These are phyloP conservation scores for Halophytophthora polymorphica DNA, from an alignment of 352 stramenopile genomes.

Conservation along the genomic window DNA sequence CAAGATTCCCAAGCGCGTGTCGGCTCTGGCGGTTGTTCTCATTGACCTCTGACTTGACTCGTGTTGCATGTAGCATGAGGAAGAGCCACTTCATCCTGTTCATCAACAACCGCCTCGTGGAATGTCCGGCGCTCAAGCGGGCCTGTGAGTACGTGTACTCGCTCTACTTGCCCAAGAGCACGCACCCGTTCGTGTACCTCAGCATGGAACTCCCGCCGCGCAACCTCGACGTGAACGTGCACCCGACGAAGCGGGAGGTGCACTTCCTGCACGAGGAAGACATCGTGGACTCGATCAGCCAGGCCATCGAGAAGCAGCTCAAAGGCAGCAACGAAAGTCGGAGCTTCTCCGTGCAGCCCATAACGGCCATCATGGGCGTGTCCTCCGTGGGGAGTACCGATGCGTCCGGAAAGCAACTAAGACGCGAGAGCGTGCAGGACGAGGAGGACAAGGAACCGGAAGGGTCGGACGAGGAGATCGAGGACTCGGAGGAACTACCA, in stretches of 20 bases:
- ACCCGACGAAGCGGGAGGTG: conserved; percentile 98
- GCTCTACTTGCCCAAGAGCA: conserved; percentile 91
- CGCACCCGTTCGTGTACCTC: conserved; percentile 98
- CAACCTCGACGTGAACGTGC: conserved; percentile 99
- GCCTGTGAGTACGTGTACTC: conserved; percentile 94
- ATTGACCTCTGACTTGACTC: neutral
- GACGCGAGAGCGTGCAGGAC: conserved; percentile 28
- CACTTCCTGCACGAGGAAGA: conserved; percentile 95
- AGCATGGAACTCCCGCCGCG: conserved; percentile 90
- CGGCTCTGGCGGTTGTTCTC: no score
- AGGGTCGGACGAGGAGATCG: conserved; percentile 20
- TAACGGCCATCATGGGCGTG: conserved; percentile 56
- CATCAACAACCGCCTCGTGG: conserved; percentile 97
- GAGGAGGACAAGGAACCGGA: conserved; percentile 32
- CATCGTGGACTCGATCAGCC: conserved; percentile 81
- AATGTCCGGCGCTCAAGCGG: conserved; percentile 89
- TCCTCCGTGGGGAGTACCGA: conserved; percentile 16
- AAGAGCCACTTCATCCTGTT: conserved; percentile 93
- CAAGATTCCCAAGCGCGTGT: no score
- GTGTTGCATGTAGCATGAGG: conserved; percentile 50
- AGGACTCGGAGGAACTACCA: conserved; percentile 20
- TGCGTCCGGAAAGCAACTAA: conserved; percentile 15
- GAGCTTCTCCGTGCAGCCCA: conserved; percentile 88
- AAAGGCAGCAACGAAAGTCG: conserved; percentile 89
- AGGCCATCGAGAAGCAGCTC: conserved; percentile 76